Conservation (phyloP, 2,329 filamentous ascomycete species). For the Alternaria sp. region DNA sequence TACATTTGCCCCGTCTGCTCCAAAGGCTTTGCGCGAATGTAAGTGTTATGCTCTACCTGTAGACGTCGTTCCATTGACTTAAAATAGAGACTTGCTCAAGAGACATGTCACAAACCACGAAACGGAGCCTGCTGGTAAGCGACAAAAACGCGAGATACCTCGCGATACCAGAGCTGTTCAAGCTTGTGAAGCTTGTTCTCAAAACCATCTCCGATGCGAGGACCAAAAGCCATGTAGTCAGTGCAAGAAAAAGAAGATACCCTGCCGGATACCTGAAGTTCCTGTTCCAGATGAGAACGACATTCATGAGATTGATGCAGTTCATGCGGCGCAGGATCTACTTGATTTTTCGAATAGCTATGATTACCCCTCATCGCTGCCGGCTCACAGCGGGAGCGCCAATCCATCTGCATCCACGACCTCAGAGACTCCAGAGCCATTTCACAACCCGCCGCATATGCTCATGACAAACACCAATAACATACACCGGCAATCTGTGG, state of each 20-base stretch:
- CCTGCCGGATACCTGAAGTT: constrained; percentile 49
- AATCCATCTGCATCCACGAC: constrained; percentile 16
- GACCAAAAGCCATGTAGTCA: constrained; percentile 64
- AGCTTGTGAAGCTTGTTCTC: constrained; percentile 62
- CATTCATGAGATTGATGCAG: constrained; percentile 34
- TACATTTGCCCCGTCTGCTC: constrained; percentile 57
- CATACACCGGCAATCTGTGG: not conserved
- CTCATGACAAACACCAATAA: constrained; percentile 3
- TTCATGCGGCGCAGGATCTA: constrained; percentile 45
- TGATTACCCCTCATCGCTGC: constrained; percentile 27
- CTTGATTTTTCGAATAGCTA: constrained; percentile 41
- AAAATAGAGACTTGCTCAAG: constrained; percentile 58
- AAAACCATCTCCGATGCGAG: constrained; percentile 63
- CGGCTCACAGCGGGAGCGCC: constrained; percentile 13
- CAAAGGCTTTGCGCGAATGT: constrained; percentile 59
- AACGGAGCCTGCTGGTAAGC: constrained; percentile 46
- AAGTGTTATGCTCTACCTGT: constrained; percentile 20
- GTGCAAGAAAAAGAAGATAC: constrained; percentile 60
- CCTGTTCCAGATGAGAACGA: constrained; percentile 26
- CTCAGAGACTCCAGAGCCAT: constrained; percentile 13
- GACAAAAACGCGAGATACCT: constrained; percentile 36
- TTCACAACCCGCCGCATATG: constrained; percentile 13
- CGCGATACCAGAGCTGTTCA: constrained; percentile 50
- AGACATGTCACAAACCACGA: constrained; percentile 59
- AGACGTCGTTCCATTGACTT: constrained; percentile 11